phyloP scores from a whole-genome alignment of 2,329 filamentous ascomycete genomes.

The Colletotrichum tropicicola region DNA sequence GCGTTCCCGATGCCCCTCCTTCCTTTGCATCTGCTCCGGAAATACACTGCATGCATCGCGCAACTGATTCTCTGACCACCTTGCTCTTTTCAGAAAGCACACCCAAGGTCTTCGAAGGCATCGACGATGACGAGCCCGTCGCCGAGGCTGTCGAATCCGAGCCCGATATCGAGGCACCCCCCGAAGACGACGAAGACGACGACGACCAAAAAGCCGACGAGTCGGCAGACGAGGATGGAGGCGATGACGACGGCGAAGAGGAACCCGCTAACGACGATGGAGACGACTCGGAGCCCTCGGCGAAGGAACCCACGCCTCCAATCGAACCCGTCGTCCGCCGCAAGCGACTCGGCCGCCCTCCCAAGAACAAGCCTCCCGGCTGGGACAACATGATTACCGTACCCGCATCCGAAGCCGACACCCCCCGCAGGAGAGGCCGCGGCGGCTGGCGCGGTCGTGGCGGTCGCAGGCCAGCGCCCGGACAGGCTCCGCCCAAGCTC shows the following conservation, averaged over 20 bases:
- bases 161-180: conserved; percentile 33
- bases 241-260: conserved; percentile 59
- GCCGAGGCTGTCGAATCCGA: conserved; percentile 41
- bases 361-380: conserved; percentile 84
- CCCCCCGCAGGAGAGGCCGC: conserved; percentile 71
- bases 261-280: conserved; percentile 56
- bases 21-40: neutral
- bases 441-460: conserved; percentile 76
- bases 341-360: conserved; percentile 84
- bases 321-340: conserved; percentile 72
- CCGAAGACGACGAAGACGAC: conserved; percentile 46
- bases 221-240: conserved; percentile 55
- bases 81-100: conserved; percentile 47
- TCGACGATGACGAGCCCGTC: conserved; percentile 51
- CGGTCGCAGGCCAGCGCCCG: conserved; percentile 73
- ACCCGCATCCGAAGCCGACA: conserved; percentile 62
- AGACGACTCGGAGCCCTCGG: conserved; percentile 48
- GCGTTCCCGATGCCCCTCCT: conserved; percentile 4
- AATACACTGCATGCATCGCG: neutral
- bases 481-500: conserved; percentile 78
- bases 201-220: conserved; percentile 51
- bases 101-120: conserved; percentile 47
- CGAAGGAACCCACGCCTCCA: conserved; percentile 62
- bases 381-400: conserved; percentile 73
- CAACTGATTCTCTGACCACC: neutral